Percentiles rank a stretch among this genome's conserved stretches.
Evolutionary conservation across 1,139 yeast species (phyloP).

Genomic region (Suhomyces kunorum): DNA sequence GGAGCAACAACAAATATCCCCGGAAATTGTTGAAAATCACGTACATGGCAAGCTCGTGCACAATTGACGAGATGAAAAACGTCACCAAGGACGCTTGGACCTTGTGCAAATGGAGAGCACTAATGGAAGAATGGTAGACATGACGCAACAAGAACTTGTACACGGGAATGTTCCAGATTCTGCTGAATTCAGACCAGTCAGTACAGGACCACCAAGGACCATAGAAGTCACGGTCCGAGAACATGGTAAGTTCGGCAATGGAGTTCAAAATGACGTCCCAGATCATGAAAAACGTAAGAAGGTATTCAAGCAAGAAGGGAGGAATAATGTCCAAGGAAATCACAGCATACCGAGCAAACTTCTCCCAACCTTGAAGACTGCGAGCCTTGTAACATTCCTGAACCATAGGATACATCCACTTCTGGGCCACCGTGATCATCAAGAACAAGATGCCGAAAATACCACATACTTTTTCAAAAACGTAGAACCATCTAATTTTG

Average conservation of each 20-base stretch:
- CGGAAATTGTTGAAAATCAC: slow-evolving; percentile 78
- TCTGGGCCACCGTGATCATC: slow-evolving; percentile 82
- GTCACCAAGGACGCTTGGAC: slow-evolving; percentile 74
- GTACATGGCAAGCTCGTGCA: slow-evolving; percentile 92
- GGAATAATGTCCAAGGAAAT: slow-evolving; percentile 77
- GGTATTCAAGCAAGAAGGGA: slow-evolving; percentile 70
- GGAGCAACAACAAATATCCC: slow-evolving; percentile 76
- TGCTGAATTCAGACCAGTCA: slow-evolving; percentile 90
- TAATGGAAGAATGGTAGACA: slow-evolving; percentile 88
- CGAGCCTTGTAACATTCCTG: slow-evolving; percentile 57
- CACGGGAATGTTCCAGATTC: slow-evolving; percentile 96
- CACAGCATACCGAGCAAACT: slow-evolving; percentile 55
- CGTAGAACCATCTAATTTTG: slow-evolving; percentile 67
- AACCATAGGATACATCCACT: slow-evolving; percentile 75
- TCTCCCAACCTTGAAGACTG: slow-evolving; percentile 42
- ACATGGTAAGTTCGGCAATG: slow-evolving; percentile 81
- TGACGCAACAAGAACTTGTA: slow-evolving; percentile 87
- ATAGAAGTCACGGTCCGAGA: slow-evolving; percentile 89
- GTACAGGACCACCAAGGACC: slow-evolving; percentile 98
- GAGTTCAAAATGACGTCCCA: slow-evolving; percentile 94
- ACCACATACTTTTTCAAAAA: slow-evolving; percentile 70
- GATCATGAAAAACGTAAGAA: slow-evolving; percentile 80
- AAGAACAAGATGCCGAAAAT: slow-evolving; percentile 82
- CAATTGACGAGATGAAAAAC: slow-evolving; percentile 73
- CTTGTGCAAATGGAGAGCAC: slow-evolving; percentile 69